These are phyloP conservation scores for Yamadazyma philogaea DNA, from an alignment of 805 yeast species.

Conservation along the genomic window DNA sequence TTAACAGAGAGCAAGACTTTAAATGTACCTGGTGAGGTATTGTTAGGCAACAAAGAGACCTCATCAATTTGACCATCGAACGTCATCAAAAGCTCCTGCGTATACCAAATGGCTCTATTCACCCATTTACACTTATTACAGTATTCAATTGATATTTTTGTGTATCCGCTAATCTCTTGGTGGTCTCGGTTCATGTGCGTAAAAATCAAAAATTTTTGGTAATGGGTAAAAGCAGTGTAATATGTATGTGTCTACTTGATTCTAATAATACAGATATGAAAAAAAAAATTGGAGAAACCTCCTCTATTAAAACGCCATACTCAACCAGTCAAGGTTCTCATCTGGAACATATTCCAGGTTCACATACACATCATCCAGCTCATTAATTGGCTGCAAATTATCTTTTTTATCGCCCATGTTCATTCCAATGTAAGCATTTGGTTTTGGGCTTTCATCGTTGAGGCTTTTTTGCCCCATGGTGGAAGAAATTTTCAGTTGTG, in stretches of 20 bases:
- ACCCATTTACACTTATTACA: conserved; percentile 90
- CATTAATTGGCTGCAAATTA: conserved; percentile 14
- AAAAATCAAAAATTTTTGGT: neutral
- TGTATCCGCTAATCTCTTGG: no score
- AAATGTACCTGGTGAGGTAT: conserved; percentile 24
- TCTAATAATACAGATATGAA: conserved; percentile 7
- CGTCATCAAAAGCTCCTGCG: conserved; percentile 82
- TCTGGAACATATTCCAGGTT: conserved; percentile 16
- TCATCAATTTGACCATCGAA: conserved; percentile 60
- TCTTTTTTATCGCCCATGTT: conserved; percentile 5
- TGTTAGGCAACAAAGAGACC: conserved; percentile 23
- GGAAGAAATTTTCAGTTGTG: neutral
- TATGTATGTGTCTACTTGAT: neutral
- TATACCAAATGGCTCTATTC: conserved; percentile 82
- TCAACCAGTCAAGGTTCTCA: conserved; percentile 26
- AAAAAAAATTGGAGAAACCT: conserved; percentile 1
- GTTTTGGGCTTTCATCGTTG: neutral
- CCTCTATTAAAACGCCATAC: conserved; percentile 23
- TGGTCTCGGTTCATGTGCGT: neutral
- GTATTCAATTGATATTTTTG: conserved; percentile 55
- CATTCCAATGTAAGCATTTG: neutral
- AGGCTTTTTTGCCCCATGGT: no score
- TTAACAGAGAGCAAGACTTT: conserved; percentile 16
- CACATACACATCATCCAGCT: conserved; percentile 13
- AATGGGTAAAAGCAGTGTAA: conserved; percentile 2